Conservation (phyloP, 1,284 basidiomycete species). For the Ceratobasidium sp. region DNA sequence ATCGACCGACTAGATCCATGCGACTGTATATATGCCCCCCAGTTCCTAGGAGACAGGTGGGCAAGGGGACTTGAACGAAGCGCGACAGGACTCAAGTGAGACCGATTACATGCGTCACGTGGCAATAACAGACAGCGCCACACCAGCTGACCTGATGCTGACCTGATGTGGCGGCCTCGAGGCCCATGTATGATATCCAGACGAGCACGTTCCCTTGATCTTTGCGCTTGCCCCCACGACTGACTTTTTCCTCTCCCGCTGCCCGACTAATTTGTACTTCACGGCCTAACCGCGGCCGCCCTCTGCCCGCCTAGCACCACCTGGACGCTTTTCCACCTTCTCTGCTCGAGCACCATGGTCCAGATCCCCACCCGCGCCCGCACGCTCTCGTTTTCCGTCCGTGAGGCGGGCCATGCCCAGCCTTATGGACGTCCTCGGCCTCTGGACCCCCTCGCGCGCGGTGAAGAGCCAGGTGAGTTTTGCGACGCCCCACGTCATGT, state of each 20-base stretch:
- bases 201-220: slow-evolving; percentile 19
- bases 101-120: too few relatives aligned
- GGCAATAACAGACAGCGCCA: too few relatives aligned
- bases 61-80: too few relatives aligned
- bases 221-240: not conserved
- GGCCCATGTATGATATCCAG: not conserved
- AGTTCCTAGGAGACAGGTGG: too few relatives aligned
- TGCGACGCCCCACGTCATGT: not conserved
- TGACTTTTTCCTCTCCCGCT: not conserved
- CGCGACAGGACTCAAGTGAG: too few relatives aligned
- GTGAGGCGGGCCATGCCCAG: not conserved
- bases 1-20: too few relatives aligned
- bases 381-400: slow-evolving; percentile 35
- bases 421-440: not conserved
- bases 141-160: not conserved
- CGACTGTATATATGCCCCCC: too few relatives aligned
- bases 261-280: not conserved
- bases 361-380: slow-evolving; percentile 35
- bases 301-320: not conserved
- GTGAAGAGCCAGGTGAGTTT: slow-evolving; percentile 23
- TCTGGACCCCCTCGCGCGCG: slow-evolving; percentile 10
- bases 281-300: not conserved
- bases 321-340: not conserved
- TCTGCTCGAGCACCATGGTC: slow-evolving; percentile 11
- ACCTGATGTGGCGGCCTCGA: slow-evolving; percentile 20